phyloP scores from a whole-genome alignment of 2,329 filamentous ascomycete genomes.

The Intubia oerlemansii region DNA sequence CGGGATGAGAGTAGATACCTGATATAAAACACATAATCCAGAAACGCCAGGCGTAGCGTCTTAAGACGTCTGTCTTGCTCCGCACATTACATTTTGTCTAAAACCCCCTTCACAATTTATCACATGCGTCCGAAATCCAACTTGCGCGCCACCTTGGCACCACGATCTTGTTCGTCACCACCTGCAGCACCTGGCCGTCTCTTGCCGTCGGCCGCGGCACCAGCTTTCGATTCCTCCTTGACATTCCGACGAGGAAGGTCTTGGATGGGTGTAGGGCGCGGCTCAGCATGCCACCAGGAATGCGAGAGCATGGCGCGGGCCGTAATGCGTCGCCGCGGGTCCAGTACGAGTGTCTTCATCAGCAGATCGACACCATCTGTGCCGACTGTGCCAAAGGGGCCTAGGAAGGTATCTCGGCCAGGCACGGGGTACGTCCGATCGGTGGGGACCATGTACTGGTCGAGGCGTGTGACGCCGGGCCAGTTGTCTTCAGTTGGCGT shows the following conservation, averaged over 20 bases:
- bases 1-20: too few species aligned
- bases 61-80: too few species aligned
- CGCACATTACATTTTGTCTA: too few species aligned
- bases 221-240: constrained; percentile 32
- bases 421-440: constrained; percentile 32
- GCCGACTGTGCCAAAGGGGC: constrained; percentile 61
- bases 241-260: constrained; percentile 47
- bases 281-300: constrained; percentile 68
- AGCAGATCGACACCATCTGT: constrained; percentile 70
- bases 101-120: too few species aligned
- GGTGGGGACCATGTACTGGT: constrained; percentile 52
- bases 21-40: too few species aligned
- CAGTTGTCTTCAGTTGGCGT: constrained; percentile 88
- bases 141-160: constrained; percentile 61
- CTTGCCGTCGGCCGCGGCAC: constrained; percentile 53
- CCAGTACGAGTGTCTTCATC: constrained; percentile 63
- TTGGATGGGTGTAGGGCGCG: constrained; percentile 61
- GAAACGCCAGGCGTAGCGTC: too few species aligned
- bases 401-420: constrained; percentile 50
- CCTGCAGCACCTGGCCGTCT: constrained; percentile 38
- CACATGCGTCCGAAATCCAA: constrained; percentile 46
- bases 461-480: constrained; percentile 70
- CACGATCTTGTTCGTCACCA: constrained; percentile 38
- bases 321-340: constrained; percentile 68
- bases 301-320: constrained; percentile 62